These are phyloP conservation scores for Leccinum disarticulatum DNA, from an alignment of 768 basidiomycete species.

Conservation along the genomic window DNA sequence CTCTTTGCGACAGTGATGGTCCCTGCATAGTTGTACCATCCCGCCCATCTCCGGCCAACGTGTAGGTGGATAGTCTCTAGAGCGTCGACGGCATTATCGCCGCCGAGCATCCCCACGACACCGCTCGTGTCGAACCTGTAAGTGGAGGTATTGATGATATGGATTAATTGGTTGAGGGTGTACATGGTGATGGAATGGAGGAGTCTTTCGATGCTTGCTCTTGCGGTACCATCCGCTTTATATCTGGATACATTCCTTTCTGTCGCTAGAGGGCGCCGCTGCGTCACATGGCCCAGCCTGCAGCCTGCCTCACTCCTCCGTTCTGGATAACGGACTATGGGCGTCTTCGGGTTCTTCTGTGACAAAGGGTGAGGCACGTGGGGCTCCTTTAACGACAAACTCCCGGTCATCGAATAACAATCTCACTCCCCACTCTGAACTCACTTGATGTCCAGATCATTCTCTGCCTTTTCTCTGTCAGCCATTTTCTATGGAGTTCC, in stretches of 20 bases:
- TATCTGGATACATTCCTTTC: slow-evolving; percentile 1
- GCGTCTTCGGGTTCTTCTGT: not conserved
- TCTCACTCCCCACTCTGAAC: not conserved
- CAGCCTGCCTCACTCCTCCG: not conserved
- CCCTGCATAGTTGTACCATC: slow-evolving; percentile 40
- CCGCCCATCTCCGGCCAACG: slow-evolving; percentile 30
- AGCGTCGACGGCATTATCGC: slow-evolving; percentile 32
- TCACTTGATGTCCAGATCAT: not conserved
- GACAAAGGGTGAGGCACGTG: not conserved
- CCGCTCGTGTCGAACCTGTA: slow-evolving; percentile 29
- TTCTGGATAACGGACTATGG: not conserved
- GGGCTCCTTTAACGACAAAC: not conserved
- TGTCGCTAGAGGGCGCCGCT: not conserved
- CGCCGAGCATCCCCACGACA: slow-evolving; percentile 35
- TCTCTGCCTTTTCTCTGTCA: too few species aligned
- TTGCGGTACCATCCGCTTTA: slow-evolving; percentile 1
- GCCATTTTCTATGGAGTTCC: not conserved
- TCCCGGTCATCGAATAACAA: not conserved
- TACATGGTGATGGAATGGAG: slow-evolving; percentile 9
- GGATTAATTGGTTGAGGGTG: slow-evolving; percentile 14
- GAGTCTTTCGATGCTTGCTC: not conserved
- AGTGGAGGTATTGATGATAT: slow-evolving; percentile 8
- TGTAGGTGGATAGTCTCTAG: slow-evolving; percentile 34
- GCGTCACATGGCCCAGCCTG: not conserved
- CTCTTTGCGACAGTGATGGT: slow-evolving; percentile 30